Evolutionary conservation across 768 basidiomycete species (phyloP).

Genomic region (Leccinum disarticulatum): DNA sequence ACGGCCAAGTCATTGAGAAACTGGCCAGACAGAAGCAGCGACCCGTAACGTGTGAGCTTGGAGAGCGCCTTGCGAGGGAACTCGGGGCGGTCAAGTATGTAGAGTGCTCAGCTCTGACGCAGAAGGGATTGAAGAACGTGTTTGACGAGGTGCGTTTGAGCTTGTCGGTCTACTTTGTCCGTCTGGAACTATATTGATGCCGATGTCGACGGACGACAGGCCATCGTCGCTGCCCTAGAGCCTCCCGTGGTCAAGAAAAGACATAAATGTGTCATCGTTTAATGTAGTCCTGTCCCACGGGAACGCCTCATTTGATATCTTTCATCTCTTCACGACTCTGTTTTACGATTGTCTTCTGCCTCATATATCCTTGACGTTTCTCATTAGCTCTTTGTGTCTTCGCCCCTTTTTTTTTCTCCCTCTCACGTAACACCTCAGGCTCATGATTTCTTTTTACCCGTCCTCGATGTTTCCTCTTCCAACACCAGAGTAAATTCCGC

Average conservation of each 20-base stretch:
- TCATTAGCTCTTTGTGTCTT: constrained; percentile 22
- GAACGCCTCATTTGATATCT: constrained; percentile 32
- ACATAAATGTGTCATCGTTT: constrained; percentile 83
- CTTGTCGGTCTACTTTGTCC: not conserved
- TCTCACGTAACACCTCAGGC: constrained; percentile 23
- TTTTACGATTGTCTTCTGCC: constrained; percentile 30
- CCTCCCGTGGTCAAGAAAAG: constrained; percentile 89
- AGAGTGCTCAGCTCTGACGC: constrained; percentile 98
- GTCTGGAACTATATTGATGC: constrained; percentile 9
- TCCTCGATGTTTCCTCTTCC: constrained; percentile 22
- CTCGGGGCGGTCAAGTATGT: constrained; percentile 99
- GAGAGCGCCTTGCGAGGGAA: constrained; percentile 94
- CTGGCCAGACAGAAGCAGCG: constrained; percentile 94
- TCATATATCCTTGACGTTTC: constrained; percentile 38
- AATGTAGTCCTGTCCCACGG: constrained; percentile 37
- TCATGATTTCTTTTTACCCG: constrained; percentile 27
- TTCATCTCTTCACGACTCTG: constrained; percentile 37
- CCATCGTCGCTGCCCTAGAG: constrained; percentile 97
- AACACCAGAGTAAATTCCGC: constrained; percentile 27
- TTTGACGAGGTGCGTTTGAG: constrained; percentile 87
- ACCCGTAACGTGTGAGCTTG: constrained; percentile 84
- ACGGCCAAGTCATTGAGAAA: constrained; percentile 91
- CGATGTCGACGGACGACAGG: constrained; percentile 39
- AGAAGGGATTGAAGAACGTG: constrained; percentile 99
- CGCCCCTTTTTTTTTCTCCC: constrained; percentile 1